Base-by-base conservation (phyloP, 257 asterid species). In the Solanum chiquidenum region DNA sequence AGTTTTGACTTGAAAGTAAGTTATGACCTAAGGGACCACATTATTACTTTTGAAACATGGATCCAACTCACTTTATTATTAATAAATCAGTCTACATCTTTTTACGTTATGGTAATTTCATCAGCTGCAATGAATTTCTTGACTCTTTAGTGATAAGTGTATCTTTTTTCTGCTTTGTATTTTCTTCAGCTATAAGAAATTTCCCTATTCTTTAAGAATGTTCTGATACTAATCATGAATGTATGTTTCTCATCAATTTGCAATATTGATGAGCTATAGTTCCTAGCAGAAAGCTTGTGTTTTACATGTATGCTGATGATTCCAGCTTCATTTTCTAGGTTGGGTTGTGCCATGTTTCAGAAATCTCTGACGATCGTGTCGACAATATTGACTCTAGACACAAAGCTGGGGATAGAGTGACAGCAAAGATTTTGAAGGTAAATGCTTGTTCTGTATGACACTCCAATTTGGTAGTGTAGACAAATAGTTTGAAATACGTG, bases 341-440 rank as follows among this genome's bases (percentile, higher is more conserved):
- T 79, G 99, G 99, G 76, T 90, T 97, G 88, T 97, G 99, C 93
- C 99, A 97, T 88, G 90, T 96, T 79, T 97, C 99, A 4, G 98
- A 96, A 94, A 92, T 97, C 88, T 94, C 97, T 90, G 99, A 97
- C 91, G 94, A 92, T 83, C 95, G 83, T 86, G 80, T 92, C 33
- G 96, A 93, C 83, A 90, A 91, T 87, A 87, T 92, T 86, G 95
- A 89, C 87, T 58, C 92, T 40, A 88, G 80, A 84, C 94, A 92
- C 90, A 93, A 94, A 88, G 95, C 94, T 80, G 97, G 98, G 86
- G 98, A 97, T 75, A 91, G 83, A 86, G 98, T 96, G 90, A 94
- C 85, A 7, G 95, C 94, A 21, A 97, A 94, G 93, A 91, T 97
- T 90, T 90, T 97, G 92, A 97, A 96, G 99, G 99, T 95, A 90